phyloP scores from a whole-genome alignment of 148 eudicot genomes.

The Rhododendron simsii region DNA sequence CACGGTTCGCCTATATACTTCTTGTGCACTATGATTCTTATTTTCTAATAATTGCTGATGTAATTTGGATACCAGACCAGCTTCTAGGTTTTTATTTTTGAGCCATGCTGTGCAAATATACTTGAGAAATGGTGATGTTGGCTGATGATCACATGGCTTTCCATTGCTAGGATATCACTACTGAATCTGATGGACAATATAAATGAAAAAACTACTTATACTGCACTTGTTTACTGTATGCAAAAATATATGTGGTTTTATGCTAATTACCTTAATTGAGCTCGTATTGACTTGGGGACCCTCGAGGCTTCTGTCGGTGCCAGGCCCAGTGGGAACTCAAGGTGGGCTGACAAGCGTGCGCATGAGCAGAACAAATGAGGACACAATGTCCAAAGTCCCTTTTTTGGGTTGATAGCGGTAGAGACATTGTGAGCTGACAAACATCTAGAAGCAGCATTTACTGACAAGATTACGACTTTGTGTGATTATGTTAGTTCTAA shows the following conservation, averaged over 20 bases:
- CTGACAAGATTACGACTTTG: background rate
- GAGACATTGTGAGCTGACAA: background rate
- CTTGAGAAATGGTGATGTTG: background rate
- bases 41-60: background rate
- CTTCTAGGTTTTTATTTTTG: background rate
- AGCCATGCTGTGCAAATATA: background rate
- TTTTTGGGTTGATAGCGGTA: background rate
- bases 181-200: background rate
- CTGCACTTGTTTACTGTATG: background rate
- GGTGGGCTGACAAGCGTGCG: background rate
- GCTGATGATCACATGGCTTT: background rate
- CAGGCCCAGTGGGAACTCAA: background rate
- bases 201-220: background rate
- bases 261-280: background rate
- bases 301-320: background rate
- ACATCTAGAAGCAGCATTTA: background rate
- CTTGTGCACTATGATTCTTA: background rate
- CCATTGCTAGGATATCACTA: background rate
- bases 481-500: background rate
- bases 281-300: background rate
- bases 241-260: background rate
- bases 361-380: background rate
- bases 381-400: background rate
- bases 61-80: background rate
- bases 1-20: conserved; percentile 41